Percentiles rank a stretch among this genome's conserved stretches.
These are phyloP conservation scores for Phyllosticta capitalensis DNA, from an alignment of 2,329 filamentous ascomycete species.

Conservation along the genomic window DNA sequence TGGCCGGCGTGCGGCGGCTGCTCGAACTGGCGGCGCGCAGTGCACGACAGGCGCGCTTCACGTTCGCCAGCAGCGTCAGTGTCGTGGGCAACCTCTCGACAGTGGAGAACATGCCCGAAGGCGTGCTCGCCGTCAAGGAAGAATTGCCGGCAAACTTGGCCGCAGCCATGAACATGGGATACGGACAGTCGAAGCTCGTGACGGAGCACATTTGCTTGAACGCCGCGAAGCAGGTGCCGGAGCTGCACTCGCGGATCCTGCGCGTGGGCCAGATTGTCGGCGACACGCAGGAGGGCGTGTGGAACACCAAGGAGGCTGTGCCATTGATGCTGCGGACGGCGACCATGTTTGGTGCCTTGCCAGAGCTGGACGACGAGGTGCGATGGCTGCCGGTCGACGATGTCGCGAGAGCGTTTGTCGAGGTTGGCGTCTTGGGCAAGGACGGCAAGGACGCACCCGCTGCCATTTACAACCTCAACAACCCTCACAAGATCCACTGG, in stretches of 20 bases:
- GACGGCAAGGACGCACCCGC: neutral
- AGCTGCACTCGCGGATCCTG: slow-evolving; percentile 26
- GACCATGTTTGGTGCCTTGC: slow-evolving; percentile 37
- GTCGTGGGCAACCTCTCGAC: slow-evolving; percentile 13
- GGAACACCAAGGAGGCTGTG: slow-evolving; percentile 43
- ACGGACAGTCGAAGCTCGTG: slow-evolving; percentile 41
- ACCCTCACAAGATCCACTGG: slow-evolving; percentile 42
- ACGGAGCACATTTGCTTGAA: slow-evolving; percentile 36
- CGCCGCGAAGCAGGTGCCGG: slow-evolving; percentile 11
- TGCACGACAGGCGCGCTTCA: slow-evolving; percentile 29
- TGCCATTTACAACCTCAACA: slow-evolving; percentile 44
- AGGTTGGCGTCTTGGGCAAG: slow-evolving; percentile 4
- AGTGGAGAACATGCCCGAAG: neutral
- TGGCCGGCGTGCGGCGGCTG: slow-evolving; percentile 38
- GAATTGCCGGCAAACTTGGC: slow-evolving; percentile 24
- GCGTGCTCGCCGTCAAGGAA: slow-evolving; percentile 25
- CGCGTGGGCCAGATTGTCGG: slow-evolving; percentile 40
- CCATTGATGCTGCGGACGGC: slow-evolving; percentile 42
- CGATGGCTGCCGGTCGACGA: slow-evolving; percentile 38
- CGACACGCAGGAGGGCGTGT: slow-evolving; percentile 37
- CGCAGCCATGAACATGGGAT: slow-evolving; percentile 42
- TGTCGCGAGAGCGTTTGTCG: slow-evolving; percentile 29
- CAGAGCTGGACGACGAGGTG: slow-evolving; percentile 31
- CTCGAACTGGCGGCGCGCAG: slow-evolving; percentile 27
- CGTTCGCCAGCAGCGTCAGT: slow-evolving; percentile 39